Percentiles rank a stretch among this genome's conserved stretches.
phyloP scores from a whole-genome alignment of 2,329 filamentous ascomycete genomes.

The Cladorrhinum sp. region DNA sequence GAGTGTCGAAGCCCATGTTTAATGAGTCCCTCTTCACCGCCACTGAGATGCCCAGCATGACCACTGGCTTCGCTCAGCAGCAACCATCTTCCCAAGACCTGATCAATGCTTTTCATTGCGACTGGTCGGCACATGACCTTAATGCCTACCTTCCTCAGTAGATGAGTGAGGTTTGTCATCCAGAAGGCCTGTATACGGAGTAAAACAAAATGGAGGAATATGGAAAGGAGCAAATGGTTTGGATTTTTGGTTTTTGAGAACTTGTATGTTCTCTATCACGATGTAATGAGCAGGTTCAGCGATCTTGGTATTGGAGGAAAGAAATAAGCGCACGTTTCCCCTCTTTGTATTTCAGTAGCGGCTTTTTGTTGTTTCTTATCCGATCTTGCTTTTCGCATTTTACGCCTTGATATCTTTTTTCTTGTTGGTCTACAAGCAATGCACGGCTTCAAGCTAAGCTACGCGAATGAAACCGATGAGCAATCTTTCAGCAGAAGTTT shows the following conservation, averaged over 20 bases:
- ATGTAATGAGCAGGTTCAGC: conserved; percentile 23
- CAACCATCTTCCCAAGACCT: conserved; percentile 48
- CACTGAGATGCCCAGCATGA: conserved; percentile 47
- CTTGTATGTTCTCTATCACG: conserved; percentile 18
- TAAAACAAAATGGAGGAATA: background rate
- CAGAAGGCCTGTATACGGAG: background rate
- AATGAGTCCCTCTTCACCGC: conserved; percentile 46
- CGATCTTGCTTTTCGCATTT: conserved; percentile 3
- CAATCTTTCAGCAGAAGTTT: background rate
- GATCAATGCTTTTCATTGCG: conserved; percentile 38
- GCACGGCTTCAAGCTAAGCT: background rate
- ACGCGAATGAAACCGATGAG: background rate
- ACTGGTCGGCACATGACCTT: conserved; percentile 37
- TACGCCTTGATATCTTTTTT: conserved; percentile 3
- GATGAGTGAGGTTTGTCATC: background rate
- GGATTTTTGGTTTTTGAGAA: background rate
- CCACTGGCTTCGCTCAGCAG: conserved; percentile 49
- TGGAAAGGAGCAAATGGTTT: background rate
- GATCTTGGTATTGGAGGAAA: conserved; percentile 6
- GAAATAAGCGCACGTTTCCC: conserved; percentile 7
- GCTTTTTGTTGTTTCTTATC: conserved; percentile 7
- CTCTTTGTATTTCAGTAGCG: conserved; percentile 20
- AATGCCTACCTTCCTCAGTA: conserved; percentile 19
- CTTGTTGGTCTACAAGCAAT: background rate
- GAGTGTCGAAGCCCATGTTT: conserved; percentile 39